phyloP scores from a whole-genome alignment of 768 basidiomycete species.

The Rhodotorula kratochvilovae region DNA sequence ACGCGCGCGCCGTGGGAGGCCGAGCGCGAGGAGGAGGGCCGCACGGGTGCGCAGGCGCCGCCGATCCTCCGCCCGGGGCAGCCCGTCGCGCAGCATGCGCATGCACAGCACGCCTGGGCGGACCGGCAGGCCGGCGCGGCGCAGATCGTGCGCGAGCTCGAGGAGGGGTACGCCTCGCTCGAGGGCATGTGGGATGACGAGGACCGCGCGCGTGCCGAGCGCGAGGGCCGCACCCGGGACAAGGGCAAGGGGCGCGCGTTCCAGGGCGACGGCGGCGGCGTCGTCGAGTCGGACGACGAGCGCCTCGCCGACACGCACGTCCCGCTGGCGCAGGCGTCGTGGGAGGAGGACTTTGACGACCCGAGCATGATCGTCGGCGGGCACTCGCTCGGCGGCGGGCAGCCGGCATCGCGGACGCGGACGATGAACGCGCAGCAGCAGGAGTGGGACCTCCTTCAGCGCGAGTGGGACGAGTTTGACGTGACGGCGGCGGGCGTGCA shows the following conservation, averaged over 20 bases:
- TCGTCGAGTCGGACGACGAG: constrained; percentile 20
- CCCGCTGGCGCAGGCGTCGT: constrained; percentile 35
- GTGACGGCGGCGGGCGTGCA: constrained; percentile 65
- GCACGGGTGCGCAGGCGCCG: constrained; percentile 2
- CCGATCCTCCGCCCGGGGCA: constrained; percentile 6
- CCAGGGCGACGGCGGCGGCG: constrained; percentile 42
- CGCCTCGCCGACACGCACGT: constrained; percentile 33
- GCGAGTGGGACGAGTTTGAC: constrained; percentile 76
- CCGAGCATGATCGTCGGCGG: constrained; percentile 40
- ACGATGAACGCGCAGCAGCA: constrained; percentile 35
- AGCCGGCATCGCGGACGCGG: not conserved
- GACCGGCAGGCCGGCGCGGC: constrained; percentile 6
- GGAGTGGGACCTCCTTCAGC: constrained; percentile 67
- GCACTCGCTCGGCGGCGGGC: constrained; percentile 8
- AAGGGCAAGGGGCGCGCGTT: constrained; percentile 12
- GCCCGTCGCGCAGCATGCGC: constrained; percentile 10
- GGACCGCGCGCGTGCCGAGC: constrained; percentile 25
- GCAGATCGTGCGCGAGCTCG: constrained; percentile 6
- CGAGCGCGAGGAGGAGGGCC: constrained; percentile 34
- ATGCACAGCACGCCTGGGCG: constrained; percentile 29
- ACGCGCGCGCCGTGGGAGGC: not conserved
- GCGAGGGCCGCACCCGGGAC: constrained; percentile 11
- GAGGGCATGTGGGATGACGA: constrained; percentile 42
- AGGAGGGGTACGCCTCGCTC: constrained; percentile 25
- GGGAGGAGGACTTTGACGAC: constrained; percentile 45